Conservation (phyloP, 768 basidiomycete species). For the Coprinopsis strossmayeri region DNA sequence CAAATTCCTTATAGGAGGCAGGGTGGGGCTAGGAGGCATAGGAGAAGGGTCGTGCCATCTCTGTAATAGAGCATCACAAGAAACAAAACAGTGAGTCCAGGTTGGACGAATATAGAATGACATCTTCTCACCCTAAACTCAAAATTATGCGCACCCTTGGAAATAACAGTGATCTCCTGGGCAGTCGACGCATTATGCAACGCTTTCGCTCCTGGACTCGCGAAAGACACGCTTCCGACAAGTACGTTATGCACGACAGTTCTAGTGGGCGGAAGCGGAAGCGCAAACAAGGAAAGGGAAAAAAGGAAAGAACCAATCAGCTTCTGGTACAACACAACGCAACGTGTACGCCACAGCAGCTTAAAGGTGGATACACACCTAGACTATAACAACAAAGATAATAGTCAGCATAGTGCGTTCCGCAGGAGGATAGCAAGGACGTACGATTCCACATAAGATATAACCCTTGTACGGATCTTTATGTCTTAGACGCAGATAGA, state of each 20-base stretch:
- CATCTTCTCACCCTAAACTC: conserved; percentile 45
- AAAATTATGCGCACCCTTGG: conserved; percentile 48
- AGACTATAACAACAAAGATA: conserved; percentile 16
- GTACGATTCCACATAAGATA: conserved; percentile 66
- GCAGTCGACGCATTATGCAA: conserved; percentile 79
- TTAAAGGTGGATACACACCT: conserved; percentile 17
- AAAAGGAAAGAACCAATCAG: conserved; percentile 3
- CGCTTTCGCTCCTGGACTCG: conserved; percentile 66
- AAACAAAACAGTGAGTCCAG: neutral
- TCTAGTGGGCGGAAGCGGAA: no score
- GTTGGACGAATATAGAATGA: conserved; percentile 1
- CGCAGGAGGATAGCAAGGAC: conserved; percentile 20
- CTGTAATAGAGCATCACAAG: conserved; percentile 24
- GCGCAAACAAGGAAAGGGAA: no score
- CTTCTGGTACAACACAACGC: conserved; percentile 1
- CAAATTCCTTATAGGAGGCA: conserved; percentile 15
- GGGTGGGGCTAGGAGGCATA: conserved; percentile 46
- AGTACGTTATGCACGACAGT: conserved; percentile 70
- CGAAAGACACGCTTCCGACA: conserved; percentile 76
- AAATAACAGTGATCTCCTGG: conserved; percentile 72
- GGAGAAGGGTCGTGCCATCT: conserved; percentile 67
- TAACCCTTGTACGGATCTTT: conserved; percentile 76
- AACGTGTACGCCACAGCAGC: no score
- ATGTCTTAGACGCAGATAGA: conserved; percentile 73
- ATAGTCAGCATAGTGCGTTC: no score